Conservation (phyloP, 1,284 basidiomycete genomes). For the Sparassis latifolia region DNA sequence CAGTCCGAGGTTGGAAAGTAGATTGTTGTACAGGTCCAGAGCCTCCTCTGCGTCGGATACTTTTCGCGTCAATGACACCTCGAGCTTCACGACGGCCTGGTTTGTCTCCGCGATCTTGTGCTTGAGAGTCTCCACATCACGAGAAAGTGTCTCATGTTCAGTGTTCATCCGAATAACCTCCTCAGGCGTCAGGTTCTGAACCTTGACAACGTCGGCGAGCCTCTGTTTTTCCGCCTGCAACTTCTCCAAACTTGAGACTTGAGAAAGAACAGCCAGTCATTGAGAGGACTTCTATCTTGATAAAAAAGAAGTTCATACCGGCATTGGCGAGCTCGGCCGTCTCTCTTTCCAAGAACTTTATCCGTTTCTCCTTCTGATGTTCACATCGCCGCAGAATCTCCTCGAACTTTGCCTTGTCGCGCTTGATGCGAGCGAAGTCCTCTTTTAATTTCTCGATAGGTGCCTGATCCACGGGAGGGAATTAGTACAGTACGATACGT, state of each 20-base stretch:
- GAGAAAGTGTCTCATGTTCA: slow-evolving; percentile 70
- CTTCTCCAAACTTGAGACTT: slow-evolving; percentile 53
- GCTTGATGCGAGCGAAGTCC: slow-evolving; percentile 48
- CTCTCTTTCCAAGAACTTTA: slow-evolving; percentile 54
- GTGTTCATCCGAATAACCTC: slow-evolving; percentile 84
- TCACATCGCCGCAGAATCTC: slow-evolving; percentile 61
- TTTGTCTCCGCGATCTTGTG: slow-evolving; percentile 69
- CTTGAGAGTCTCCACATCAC: slow-evolving; percentile 68
- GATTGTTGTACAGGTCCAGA: slow-evolving; percentile 65
- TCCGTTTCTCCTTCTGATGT: slow-evolving; percentile 53
- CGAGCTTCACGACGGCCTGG: slow-evolving; percentile 63
- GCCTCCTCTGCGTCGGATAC: slow-evolving; percentile 75
- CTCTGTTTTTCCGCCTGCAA: slow-evolving; percentile 57
- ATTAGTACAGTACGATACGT: slow-evolving; percentile 3
- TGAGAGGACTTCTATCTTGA: too few species aligned
- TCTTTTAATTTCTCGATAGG: slow-evolving; percentile 56
- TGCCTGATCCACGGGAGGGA: slow-evolving; percentile 37
- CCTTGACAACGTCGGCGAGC: slow-evolving; percentile 61
- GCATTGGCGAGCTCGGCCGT: slow-evolving; percentile 52
- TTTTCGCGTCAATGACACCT: slow-evolving; percentile 73
- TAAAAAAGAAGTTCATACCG: slow-evolving; percentile 29
- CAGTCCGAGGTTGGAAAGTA: slow-evolving; percentile 68
- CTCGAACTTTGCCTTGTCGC: slow-evolving; percentile 65
- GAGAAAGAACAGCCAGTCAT: neutral
- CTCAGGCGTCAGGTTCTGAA: slow-evolving; percentile 80